Percentiles rank a stretch among this genome's conserved stretches.
Evolutionary conservation across 768 basidiomycete species (phyloP).

Genomic region (Naganishia onofrii): DNA sequence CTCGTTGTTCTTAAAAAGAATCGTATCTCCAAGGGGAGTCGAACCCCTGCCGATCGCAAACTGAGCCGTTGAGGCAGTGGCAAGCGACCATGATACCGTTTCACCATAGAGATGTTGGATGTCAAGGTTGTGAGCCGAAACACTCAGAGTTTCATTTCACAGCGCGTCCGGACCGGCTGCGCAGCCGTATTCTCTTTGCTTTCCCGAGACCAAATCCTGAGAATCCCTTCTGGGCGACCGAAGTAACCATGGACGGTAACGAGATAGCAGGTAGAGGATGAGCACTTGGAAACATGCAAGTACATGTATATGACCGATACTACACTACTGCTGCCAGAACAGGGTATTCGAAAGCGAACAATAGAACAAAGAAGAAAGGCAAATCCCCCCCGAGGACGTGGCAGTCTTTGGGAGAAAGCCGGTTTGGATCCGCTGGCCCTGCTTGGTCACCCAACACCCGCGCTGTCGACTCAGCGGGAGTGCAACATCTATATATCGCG

Average conservation of each 20-base stretch:
- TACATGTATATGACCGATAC: no score
- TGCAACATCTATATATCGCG: conserved; percentile 6
- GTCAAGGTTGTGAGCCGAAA: neutral
- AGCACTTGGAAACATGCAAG: no score
- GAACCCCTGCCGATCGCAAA: conserved; percentile 27
- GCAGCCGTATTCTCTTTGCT: no score
- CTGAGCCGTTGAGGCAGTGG: conserved; percentile 26
- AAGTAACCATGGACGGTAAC: no score
- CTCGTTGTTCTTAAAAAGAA: no score
- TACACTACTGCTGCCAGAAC: no score
- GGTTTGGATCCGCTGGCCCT: conserved; percentile 17
- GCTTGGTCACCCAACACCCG: conserved; percentile 4
- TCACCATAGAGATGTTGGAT: conserved; percentile 26
- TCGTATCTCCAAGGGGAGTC: conserved; percentile 26
- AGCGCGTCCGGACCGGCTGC: no score
- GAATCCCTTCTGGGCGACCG: no score
- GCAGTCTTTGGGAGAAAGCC: neutral
- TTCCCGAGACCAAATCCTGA: no score
- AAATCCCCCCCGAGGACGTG: conserved; percentile 13
- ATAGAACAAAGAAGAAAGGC: neutral
- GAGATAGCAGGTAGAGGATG: no score
- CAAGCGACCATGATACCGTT: conserved; percentile 28
- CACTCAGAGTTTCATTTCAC: no score
- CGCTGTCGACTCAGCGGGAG: conserved; percentile 6
- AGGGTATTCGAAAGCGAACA: neutral